A percentile compares a stretch with the other conserved stretches of the same genome.
Evolutionary conservation across 192 early-diverging fungal species (phyloP).

Genomic region (Lunasporangiospora selenospora): DNA sequence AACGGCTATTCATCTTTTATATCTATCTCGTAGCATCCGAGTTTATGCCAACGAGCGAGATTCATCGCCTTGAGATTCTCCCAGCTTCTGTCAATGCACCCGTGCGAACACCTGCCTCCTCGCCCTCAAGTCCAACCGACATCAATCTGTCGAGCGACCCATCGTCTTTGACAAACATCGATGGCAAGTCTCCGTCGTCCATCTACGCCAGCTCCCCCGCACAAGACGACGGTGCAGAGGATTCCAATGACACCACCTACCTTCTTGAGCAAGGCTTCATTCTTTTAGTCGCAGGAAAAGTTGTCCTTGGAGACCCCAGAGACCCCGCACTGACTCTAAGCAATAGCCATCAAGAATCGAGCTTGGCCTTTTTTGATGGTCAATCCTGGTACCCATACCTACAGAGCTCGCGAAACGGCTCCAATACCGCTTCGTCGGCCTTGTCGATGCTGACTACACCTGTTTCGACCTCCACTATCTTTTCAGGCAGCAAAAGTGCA

Average conservation of each 20-base stretch:
- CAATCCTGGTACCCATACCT: conserved; percentile 53
- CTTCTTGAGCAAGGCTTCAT: conserved; percentile 43
- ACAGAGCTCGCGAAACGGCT: conserved; percentile 27
- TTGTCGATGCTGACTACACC: neutral
- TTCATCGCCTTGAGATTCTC: conserved; percentile 24
- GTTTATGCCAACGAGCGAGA: conserved; percentile 26
- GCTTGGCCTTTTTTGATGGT: conserved; percentile 57
- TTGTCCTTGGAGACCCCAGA: conserved; percentile 41
- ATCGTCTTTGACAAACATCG: neutral
- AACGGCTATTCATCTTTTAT: too few relatives aligned
- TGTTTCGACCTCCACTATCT: too few relatives aligned
- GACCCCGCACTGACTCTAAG: neutral
- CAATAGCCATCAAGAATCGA: conserved; percentile 41
- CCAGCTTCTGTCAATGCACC: conserved; percentile 23
- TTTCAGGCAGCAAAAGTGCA: too few relatives aligned
- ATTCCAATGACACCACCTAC: conserved; percentile 18
- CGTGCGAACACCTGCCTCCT: neutral
- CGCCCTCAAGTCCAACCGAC: too few relatives aligned
- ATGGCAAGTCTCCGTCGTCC: neutral
- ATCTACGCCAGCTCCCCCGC: too few relatives aligned
- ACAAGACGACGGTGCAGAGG: too few relatives aligned
- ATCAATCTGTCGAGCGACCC: too few relatives aligned
- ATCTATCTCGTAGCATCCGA: conserved; percentile 7
- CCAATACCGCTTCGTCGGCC: neutral
- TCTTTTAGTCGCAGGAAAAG: conserved; percentile 50